These are phyloP conservation scores for Goniomonas avonlea DNA, from an alignment of 78 protist genomes.

Conservation along the genomic window DNA sequence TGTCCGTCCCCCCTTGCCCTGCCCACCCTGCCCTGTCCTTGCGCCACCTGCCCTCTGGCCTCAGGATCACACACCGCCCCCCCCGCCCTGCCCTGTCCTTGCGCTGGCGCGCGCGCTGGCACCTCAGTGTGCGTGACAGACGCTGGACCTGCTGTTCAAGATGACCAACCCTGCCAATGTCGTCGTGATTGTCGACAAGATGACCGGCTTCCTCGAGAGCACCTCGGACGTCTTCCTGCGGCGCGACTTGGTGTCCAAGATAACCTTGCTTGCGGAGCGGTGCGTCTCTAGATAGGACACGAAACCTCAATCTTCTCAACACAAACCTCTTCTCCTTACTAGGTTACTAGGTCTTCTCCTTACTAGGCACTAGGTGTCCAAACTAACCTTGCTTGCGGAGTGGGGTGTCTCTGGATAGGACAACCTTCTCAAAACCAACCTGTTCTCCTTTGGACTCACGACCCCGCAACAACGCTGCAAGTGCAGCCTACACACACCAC, in stretches of 20 bases:
- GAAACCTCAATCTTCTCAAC: too few species aligned
- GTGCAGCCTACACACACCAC: too few species aligned
- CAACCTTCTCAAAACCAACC: too few species aligned
- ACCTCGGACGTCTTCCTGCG: slow-evolving; percentile 55
- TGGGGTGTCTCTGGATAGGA: slow-evolving; percentile 4
- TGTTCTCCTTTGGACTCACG: too few species aligned
- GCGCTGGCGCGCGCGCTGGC: background rate
- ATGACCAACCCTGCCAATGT: slow-evolving; percentile 80
- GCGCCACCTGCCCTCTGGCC: background rate
- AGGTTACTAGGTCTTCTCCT: too few species aligned
- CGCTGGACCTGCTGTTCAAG: slow-evolving; percentile 72
- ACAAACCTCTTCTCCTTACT: too few species aligned
- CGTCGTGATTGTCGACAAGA: slow-evolving; percentile 51
- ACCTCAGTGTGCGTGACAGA: slow-evolving; percentile 13
- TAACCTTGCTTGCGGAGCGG: slow-evolving; percentile 62
- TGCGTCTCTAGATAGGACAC: too few species aligned
- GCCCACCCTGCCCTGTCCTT: background rate
- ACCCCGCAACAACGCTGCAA: too few species aligned
- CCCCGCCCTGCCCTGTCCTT: background rate
- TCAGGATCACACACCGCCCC: background rate
- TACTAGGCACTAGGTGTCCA: slow-evolving; percentile 5
- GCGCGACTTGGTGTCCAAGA: slow-evolving; percentile 22
- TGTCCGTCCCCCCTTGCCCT: slow-evolving; percentile 34
- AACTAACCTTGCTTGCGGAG: slow-evolving; percentile 61
- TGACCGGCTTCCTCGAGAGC: slow-evolving; percentile 40